A percentile compares a stretch with the other conserved stretches of the same genome.
Conservation (phyloP, 2,329 filamentous ascomycete genomes). For the Tolypocladium album region DNA sequence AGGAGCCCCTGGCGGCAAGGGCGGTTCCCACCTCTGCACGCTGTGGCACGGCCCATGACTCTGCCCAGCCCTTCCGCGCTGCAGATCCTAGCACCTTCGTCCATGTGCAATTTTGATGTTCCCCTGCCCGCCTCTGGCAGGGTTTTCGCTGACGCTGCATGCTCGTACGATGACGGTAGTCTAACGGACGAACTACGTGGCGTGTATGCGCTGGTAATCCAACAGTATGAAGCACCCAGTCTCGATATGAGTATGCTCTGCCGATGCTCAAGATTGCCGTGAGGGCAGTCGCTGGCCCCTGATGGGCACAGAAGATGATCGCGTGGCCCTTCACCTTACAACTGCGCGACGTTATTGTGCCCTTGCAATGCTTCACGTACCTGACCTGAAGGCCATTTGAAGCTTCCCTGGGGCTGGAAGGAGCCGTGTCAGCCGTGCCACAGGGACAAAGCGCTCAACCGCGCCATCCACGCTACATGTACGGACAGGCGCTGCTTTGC, state of each 20-base stretch:
- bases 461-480: background rate
- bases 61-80: background rate
- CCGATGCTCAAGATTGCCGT: no score
- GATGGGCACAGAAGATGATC: background rate
- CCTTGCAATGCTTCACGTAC: background rate
- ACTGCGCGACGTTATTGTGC: background rate
- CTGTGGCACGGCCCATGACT: background rate
- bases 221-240: background rate
- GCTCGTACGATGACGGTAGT: no score
- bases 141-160: background rate
- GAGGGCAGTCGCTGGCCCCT: no score
- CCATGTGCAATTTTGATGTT: background rate
- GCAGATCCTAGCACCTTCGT: background rate
- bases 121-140: background rate
- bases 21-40: background rate
- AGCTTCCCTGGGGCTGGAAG: background rate
- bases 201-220: no score
- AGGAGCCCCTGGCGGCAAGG: background rate
- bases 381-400: background rate
- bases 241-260: background rate
- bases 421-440: background rate
- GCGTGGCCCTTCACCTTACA: background rate
- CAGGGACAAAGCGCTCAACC: background rate
- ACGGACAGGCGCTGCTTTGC: background rate
- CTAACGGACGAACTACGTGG: no score